These are phyloP conservation scores for Ustilago curta DNA, from an alignment of 1,284 basidiomycete species.

Conservation along the genomic window DNA sequence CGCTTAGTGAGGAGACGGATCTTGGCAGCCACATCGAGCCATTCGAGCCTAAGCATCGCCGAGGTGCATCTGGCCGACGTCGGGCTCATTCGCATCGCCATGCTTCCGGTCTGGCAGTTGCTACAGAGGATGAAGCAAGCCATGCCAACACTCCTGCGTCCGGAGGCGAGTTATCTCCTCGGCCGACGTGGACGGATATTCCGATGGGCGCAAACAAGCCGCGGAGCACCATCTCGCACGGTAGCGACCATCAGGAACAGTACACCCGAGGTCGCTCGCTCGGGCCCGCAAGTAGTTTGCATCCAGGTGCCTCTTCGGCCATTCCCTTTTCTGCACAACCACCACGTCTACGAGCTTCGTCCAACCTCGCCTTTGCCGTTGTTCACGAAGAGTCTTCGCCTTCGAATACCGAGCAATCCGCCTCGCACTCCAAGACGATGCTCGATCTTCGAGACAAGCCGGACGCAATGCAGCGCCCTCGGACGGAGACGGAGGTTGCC, in stretches of 20 bases:
- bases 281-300: slow-evolving; percentile 33
- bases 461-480: neutral
- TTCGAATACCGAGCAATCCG: slow-evolving; percentile 38
- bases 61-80: slow-evolving; percentile 18
- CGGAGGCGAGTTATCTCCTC: neutral
- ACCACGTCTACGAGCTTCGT: slow-evolving; percentile 42
- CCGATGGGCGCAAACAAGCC: slow-evolving; percentile 22
- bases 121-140: slow-evolving; percentile 15
- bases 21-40: slow-evolving; percentile 2
- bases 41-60: slow-evolving; percentile 15
- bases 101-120: slow-evolving; percentile 17
- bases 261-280: slow-evolving; percentile 43
- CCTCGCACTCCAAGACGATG: slow-evolving; percentile 36
- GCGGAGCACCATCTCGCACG: slow-evolving; percentile 36
- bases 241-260: slow-evolving; percentile 47
- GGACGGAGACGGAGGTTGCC: neutral
- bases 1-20: slow-evolving; percentile 20
- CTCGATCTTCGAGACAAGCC: slow-evolving; percentile 26
- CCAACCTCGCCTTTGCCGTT: slow-evolving; percentile 45
- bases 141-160: neutral
- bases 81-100: slow-evolving; percentile 24
- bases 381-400: slow-evolving; percentile 49
- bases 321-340: slow-evolving; percentile 29
- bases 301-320: slow-evolving; percentile 11
- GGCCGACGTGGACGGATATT: slow-evolving; percentile 40